phyloP scores from a whole-genome alignment of 164 flowering plant genomes.

The Paratinospora sagittata region DNA sequence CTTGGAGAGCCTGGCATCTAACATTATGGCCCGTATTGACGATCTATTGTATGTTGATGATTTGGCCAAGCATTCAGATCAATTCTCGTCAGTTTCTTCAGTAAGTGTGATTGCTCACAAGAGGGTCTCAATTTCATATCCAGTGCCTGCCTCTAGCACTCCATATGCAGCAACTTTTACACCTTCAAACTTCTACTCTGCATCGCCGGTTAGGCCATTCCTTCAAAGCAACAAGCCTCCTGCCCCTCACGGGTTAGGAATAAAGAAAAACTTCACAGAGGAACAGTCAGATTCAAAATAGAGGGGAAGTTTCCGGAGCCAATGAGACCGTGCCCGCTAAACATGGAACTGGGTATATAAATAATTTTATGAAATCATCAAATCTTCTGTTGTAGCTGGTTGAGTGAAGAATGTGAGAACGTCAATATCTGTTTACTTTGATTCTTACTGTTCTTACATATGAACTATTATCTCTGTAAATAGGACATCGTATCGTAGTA shows the following conservation, averaged over 20 bases:
- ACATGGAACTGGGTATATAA: neutral
- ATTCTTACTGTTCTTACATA: too few species aligned
- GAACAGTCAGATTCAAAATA: too few species aligned
- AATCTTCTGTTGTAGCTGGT: too few species aligned
- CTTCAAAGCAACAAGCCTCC: conserved; percentile 40
- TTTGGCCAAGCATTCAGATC: conserved; percentile 60
- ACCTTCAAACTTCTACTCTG: conserved; percentile 58
- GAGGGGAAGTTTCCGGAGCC: neutral
- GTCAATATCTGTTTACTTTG: too few species aligned
- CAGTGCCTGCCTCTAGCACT: too few species aligned
- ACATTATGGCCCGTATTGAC: conserved; percentile 89
- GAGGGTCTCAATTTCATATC: too few species aligned
- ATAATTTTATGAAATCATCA: too few species aligned
- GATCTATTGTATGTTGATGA: conserved; percentile 90
- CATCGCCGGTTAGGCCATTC: conserved; percentile 50
- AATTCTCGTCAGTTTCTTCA: conserved; percentile 51
- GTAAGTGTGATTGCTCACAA: too few species aligned
- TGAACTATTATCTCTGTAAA: neutral
- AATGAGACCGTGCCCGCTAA: neutral
- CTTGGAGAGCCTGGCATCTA: too few species aligned
- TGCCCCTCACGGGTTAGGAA: conserved; percentile 29
- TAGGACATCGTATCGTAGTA: neutral
- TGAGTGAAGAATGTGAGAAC: too few species aligned
- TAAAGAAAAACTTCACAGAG: too few species aligned
- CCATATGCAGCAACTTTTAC: too few species aligned